Base-by-base conservation (phyloP, 805 yeast species). In the Starmerella gropengiesseri region DNA sequence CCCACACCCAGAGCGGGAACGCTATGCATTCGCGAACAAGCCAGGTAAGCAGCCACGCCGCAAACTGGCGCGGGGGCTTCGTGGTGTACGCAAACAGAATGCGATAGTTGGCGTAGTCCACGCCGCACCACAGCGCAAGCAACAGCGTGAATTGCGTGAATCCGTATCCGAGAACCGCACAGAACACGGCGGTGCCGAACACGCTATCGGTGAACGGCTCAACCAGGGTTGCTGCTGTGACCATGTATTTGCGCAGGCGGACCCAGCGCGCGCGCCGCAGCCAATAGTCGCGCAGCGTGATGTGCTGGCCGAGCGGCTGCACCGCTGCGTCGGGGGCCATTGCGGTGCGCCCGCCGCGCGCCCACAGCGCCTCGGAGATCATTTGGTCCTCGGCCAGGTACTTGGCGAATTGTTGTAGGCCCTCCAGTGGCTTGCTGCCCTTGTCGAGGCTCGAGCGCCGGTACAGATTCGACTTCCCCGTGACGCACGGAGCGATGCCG, bases 311-410 rank as follows among this genome's bases (percentile, higher is more conserved):
- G 18, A 75, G 60, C 0, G 95, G 95, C 57, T 85, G 95, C 4
- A 82, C 62, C 1, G 77, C 94, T 36, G 75, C 71, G 57, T 85
- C 94, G 1, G 81, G 75, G 1, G 89, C 78, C 68, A 84, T 67
- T 0, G 80, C 86, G 0, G 94, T 82, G 50, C 86, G 65, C 2
- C 82, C 80, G 19, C 81, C 77, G 26, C 69, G 67, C 19, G 75
- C 75, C 94, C 94, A 85, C 14, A 85, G 57, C 1, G 85, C 82
- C 37, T 82, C 84, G 5, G 83, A 94, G 48, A 85, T 85, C 93
- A 84, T 81, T 59, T 85, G 85, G 59, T 85, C 95, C 58, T 85
- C 95, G 5, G 94, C 94, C 55, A 85, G 85, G 58, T 78, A 86
- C 44, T 76, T 66, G 7, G 94, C 76, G 59, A 86, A 85, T 44